Conservation (phyloP, 768 basidiomycete species). For the Leccinum arenicola region DNA sequence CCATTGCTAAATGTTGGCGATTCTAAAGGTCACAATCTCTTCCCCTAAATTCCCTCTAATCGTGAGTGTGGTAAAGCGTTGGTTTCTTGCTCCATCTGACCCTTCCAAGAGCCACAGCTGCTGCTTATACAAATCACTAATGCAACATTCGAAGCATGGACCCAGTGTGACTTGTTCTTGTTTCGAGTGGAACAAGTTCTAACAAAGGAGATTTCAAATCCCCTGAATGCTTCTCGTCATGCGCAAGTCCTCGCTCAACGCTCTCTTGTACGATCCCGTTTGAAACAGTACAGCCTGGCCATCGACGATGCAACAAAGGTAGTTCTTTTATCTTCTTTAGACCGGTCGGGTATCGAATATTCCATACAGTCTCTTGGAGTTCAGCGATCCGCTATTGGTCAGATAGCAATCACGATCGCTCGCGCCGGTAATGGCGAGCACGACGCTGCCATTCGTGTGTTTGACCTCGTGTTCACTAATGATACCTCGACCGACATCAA, state of each 20-base stretch:
- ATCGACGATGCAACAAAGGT: neutral
- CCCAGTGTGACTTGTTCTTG: neutral
- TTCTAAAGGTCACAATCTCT: neutral
- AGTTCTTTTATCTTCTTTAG: neutral
- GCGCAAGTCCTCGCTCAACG: neutral
- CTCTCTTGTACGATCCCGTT: neutral
- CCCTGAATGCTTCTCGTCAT: neutral
- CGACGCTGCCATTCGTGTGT: neutral
- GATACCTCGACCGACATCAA: neutral
- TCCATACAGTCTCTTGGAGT: neutral
- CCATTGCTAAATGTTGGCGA: neutral
- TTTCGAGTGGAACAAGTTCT: neutral
- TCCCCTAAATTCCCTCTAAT: neutral
- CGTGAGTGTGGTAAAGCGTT: neutral
- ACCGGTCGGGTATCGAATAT: neutral
- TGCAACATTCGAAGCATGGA: neutral
- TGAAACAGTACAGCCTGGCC: neutral
- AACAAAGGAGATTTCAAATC: neutral
- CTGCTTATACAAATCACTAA: neutral
- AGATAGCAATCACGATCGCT: neutral
- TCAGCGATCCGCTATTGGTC: neutral
- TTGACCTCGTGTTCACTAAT: neutral
- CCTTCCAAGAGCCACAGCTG: neutral
- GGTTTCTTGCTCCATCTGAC: neutral
- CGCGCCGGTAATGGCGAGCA: neutral